These are phyloP conservation scores for Phaeophleospora eucalypticola DNA, from an alignment of 2,329 filamentous ascomycete genomes.

Conservation along the genomic window DNA sequence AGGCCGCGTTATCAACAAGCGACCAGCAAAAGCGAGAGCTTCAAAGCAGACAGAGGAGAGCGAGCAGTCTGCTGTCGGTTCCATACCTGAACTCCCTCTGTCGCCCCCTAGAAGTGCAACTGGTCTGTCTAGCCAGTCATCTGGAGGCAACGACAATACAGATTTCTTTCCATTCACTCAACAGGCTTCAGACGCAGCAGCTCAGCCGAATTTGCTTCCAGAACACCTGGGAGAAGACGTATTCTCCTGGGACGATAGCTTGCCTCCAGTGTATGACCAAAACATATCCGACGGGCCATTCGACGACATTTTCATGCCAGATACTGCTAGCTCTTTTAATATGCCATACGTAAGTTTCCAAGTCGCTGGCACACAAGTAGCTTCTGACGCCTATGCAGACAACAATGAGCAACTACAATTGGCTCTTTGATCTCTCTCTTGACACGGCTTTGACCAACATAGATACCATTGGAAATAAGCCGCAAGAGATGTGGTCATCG, in stretches of 20 bases:
- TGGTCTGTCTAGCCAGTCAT: constrained; percentile 1
- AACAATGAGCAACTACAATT: constrained; percentile 59
- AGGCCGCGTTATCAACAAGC: constrained; percentile 50
- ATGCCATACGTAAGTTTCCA: too few species aligned
- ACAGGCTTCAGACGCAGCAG: not conserved
- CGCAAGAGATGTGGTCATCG: too few species aligned
- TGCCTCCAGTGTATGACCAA: constrained; percentile 2
- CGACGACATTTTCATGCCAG: constrained; percentile 56
- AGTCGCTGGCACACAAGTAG: too few species aligned
- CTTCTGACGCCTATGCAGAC: too few species aligned
- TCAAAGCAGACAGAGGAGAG: not conserved
- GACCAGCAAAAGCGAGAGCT: constrained; percentile 21
- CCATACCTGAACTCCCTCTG: too few species aligned
- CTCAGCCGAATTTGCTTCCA: too few species aligned
- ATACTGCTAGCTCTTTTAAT: constrained; percentile 62
- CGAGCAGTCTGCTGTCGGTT: not conserved
- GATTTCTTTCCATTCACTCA: not conserved
- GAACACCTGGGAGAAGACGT: too few species aligned
- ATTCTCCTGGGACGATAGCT: too few species aligned
- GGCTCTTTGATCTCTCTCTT: constrained; percentile 55
- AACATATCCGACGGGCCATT: constrained; percentile 29
- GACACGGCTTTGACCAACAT: too few species aligned
- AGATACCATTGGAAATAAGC: too few species aligned
- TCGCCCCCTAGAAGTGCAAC: constrained; percentile 16
- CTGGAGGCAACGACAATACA: not conserved